Conservation (phyloP, 805 yeast species). For the Zygosaccharomyces siamensis region DNA sequence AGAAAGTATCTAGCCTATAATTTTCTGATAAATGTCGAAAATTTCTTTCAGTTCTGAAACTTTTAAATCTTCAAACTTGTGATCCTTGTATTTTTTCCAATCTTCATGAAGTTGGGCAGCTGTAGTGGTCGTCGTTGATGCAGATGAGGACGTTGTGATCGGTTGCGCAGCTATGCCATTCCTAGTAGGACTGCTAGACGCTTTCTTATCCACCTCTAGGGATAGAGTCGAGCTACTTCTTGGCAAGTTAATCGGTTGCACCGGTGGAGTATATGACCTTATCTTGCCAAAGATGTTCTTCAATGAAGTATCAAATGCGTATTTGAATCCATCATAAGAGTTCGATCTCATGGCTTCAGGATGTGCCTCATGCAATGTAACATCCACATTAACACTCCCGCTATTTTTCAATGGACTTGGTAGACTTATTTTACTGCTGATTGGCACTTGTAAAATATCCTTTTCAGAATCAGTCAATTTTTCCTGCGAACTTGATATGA, state of each 20-base stretch:
- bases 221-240: conserved; percentile 20
- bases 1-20: conserved; percentile 10
- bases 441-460: conserved; percentile 16
- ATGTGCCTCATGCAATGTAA: conserved; percentile 8
- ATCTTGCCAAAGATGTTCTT: conserved; percentile 30
- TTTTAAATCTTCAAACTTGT: conserved; percentile 30
- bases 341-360: conserved; percentile 19
- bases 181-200: neutral
- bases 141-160: neutral
- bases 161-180: neutral
- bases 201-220: conserved; percentile 12
- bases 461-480: conserved; percentile 16
- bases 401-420: conserved; percentile 11
- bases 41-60: conserved; percentile 27
- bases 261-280: conserved; percentile 32
- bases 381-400: neutral
- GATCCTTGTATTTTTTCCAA: conserved; percentile 23
- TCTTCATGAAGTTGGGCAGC: conserved; percentile 11
- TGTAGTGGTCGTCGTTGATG: conserved; percentile 4
- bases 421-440: conserved; percentile 21
- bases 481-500: conserved; percentile 20
- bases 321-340: conserved; percentile 29
- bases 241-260: conserved; percentile 15
- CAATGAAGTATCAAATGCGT: conserved; percentile 30
- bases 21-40: conserved; percentile 30